phyloP scores from a whole-genome alignment of 371 early-diverging fungal genomes.

The Saksenaea oblongispora region DNA sequence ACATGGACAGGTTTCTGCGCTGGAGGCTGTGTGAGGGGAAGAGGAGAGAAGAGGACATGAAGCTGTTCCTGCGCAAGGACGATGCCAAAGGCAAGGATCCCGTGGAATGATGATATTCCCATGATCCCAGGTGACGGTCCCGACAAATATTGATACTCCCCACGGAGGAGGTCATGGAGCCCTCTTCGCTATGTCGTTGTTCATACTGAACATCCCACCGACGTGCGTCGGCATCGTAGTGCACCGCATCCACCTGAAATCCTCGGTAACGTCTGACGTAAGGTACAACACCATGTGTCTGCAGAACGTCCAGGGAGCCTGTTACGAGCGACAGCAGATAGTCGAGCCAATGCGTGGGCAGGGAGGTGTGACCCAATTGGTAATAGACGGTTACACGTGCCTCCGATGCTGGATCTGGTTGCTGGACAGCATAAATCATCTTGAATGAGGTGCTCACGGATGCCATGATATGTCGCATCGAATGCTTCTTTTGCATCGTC shows the following conservation, averaged over 20 bases:
- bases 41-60: slow-evolving; percentile 27
- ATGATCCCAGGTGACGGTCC: slow-evolving; percentile 32
- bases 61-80: slow-evolving; percentile 23
- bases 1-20: slow-evolving; percentile 9
- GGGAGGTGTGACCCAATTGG: slow-evolving; percentile 13
- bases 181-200: neutral
- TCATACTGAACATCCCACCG: neutral
- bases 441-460: neutral
- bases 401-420: slow-evolving; percentile 16
- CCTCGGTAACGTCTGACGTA: neutral
- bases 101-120: slow-evolving; percentile 2
- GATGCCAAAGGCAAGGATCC: slow-evolving; percentile 8
- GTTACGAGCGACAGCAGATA: slow-evolving; percentile 17
- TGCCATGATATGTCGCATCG: neutral
- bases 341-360: slow-evolving; percentile 2
- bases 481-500: neutral
- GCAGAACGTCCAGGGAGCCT: slow-evolving; percentile 7
- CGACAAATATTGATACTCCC: slow-evolving; percentile 11
- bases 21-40: slow-evolving; percentile 10
- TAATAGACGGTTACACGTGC: slow-evolving; percentile 27
- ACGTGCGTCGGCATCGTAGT: slow-evolving; percentile 9
- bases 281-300: neutral
- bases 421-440: neutral
- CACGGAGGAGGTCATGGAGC: neutral
- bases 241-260: neutral